A percentile compares a stretch with the other conserved stretches of the same genome.
Conservation (phyloP, 1,284 basidiomycete genomes). For the Ustilago lituana region DNA sequence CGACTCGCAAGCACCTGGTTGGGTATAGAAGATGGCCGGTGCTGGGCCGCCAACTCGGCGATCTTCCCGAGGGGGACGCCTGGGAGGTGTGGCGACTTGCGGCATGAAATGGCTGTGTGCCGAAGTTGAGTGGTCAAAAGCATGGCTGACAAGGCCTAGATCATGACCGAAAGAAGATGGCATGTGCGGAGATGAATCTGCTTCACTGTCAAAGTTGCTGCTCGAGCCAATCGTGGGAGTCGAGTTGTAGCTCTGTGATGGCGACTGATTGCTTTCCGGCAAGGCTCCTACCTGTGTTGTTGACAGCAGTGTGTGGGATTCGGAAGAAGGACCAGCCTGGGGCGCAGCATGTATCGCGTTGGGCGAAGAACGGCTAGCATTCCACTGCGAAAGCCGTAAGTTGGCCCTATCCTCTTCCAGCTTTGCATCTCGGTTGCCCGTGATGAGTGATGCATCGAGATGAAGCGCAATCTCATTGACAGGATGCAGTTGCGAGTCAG, state of each 20-base stretch:
- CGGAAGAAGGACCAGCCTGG: no score
- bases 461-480: constrained; percentile 14
- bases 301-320: no score
- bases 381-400: constrained; percentile 20
- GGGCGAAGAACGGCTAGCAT: constrained; percentile 2
- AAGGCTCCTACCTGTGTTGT: no score
- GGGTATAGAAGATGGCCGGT: constrained; percentile 23
- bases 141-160: no score
- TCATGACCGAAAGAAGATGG: constrained; percentile 1
- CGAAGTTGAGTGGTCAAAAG: no score
- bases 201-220: constrained; percentile 12
- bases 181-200: not conserved
- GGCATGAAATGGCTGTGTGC: not conserved
- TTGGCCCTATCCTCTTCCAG: constrained; percentile 32
- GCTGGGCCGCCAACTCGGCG: not conserved
- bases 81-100: not conserved
- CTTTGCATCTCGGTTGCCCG: constrained; percentile 34
- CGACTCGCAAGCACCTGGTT: constrained; percentile 21
- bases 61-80: constrained; percentile 10
- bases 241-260: constrained; percentile 19
- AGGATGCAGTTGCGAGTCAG: constrained; percentile 4
- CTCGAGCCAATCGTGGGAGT: constrained; percentile 15
- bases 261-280: constrained; percentile 1
- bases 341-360: no score
- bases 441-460: constrained; percentile 27